These are phyloP conservation scores for Crithidia sp. DNA, from an alignment of 208 protist species.

Conservation along the genomic window DNA sequence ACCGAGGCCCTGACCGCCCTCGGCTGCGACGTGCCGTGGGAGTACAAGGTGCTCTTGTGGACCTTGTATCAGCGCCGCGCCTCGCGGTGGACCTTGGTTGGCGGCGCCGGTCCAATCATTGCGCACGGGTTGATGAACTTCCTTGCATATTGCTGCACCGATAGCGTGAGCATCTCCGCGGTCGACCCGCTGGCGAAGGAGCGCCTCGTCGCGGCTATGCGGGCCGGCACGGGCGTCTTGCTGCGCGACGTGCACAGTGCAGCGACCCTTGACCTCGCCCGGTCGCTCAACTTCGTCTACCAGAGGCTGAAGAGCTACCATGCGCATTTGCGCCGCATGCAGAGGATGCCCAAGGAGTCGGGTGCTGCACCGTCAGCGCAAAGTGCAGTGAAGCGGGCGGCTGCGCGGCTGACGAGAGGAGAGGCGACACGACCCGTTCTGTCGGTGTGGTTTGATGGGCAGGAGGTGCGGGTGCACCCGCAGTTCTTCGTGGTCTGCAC, in stretches of 20 bases:
- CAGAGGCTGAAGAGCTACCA: conserved; percentile 25
- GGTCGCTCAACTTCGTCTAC: conserved; percentile 32
- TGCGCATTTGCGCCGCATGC: not conserved
- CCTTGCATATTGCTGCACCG: conserved; percentile 50
- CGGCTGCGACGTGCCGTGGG: conserved; percentile 25
- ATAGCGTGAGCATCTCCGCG: conserved; percentile 62
- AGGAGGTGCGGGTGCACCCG: conserved; percentile 53
- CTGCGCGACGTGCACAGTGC: conserved; percentile 61
- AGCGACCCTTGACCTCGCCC: conserved; percentile 33
- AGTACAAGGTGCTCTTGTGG: conserved; percentile 31
- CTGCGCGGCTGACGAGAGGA: not conserved
- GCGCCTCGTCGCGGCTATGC: conserved; percentile 55
- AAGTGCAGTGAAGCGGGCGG: not conserved
- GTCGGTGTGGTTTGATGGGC: conserved; percentile 36
- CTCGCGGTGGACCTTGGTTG: conserved; percentile 69
- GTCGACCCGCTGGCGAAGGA: conserved; percentile 41
- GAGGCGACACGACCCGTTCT: conserved; percentile 12
- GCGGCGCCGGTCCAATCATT: conserved; percentile 52
- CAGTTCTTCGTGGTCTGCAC: conserved; percentile 68
- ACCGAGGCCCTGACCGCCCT: conserved; percentile 48
- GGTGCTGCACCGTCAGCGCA: not conserved
- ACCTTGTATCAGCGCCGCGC: conserved; percentile 47
- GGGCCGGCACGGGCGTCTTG: conserved; percentile 64
- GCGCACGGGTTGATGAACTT: conserved; percentile 52
- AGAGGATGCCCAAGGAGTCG: not conserved